A percentile compares a stretch with the other conserved stretches of the same genome.
phyloP scores from a whole-genome alignment of 2,329 filamentous ascomycete species.

The Hymenoscyphus albidus region DNA sequence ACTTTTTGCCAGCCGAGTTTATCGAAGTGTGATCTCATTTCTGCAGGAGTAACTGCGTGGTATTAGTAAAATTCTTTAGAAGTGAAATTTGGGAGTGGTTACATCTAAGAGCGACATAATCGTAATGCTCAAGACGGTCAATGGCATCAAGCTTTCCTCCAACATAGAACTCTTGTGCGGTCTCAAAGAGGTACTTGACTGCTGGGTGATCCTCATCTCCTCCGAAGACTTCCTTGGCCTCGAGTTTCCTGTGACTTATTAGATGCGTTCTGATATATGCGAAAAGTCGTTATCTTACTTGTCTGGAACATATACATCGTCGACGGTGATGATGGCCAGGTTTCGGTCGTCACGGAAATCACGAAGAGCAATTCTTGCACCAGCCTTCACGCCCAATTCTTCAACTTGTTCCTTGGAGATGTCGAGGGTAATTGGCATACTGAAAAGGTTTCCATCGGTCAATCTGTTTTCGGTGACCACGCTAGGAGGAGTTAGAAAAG shows the following conservation, averaged over 20 bases:
- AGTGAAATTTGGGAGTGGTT: constrained; percentile 35
- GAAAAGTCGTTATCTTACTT: constrained; percentile 58
- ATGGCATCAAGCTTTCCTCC: constrained; percentile 95
- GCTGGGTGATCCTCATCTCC: constrained; percentile 89
- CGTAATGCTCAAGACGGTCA: constrained; percentile 95
- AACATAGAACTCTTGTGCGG: constrained; percentile 82
- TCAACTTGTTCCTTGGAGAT: constrained; percentile 72
- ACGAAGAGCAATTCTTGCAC: constrained; percentile 79
- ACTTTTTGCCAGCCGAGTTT: constrained; percentile 98
- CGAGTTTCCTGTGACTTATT: constrained; percentile 60
- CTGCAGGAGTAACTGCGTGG: constrained; percentile 59
- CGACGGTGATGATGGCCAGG: constrained; percentile 89
- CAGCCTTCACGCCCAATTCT: constrained; percentile 70
- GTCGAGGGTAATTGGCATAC: constrained; percentile 95
- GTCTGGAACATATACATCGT: constrained; percentile 92
- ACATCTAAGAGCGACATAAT: constrained; percentile 94
- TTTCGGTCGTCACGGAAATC: constrained; percentile 97
- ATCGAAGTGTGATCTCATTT: constrained; percentile 95
- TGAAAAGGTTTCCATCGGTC: constrained; percentile 84
- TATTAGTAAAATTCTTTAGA: too few relatives aligned
- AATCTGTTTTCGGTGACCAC: constrained; percentile 88
- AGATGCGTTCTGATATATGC: not conserved
- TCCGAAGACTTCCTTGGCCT: constrained; percentile 92
- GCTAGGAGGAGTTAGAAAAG: constrained; percentile 46
- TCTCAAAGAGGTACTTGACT: constrained; percentile 81